Evolutionary conservation across 345 rosid genomes (phyloP), one percentile per base, ranked within the genome.

Genomic region (Salix udensis): DNA sequence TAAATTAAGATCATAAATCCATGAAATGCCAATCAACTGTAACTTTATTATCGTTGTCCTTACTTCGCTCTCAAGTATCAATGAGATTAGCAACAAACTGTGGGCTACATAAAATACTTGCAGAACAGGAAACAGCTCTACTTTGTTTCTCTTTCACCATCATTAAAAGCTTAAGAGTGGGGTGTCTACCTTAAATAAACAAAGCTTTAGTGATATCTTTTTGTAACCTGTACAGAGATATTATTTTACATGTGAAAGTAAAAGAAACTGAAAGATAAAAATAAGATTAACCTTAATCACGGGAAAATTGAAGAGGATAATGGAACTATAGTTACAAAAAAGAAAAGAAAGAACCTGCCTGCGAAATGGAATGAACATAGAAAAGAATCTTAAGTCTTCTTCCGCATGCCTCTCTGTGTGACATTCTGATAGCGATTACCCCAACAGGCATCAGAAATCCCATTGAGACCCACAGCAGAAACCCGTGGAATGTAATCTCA

Each of bases 401-500:
- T 78, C 87, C 88, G 77, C 84, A 79, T 83, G 86, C 89, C 67
- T 81, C 85, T 83, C 78, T 84, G 76, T 84, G 86, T 69, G 94
- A 88, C 92, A 90, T 84, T 83, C 97, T 88, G 77, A 91, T 84
- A 30, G 85, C 74, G 34, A 94, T 88, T 66, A 94, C 85, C 64
- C 95, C 98, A 65, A 89, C 64, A 70, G 98, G 98, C 89, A 87
- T 88, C 74, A 94, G 82, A 76, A 94, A 82, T 31, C 98, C 98
- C 84, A 92, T 85, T 68, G 98, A 94, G 75, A 77, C 89, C 98
- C 98, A 94, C 24, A 91, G 86, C 77, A 92, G 90, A 78, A 92
- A 83, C 13, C 95, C 98, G 78, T 94, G 98, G 48, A 91, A 76
- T 73, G 80, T 80, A 64, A 94, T 87, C 75, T 88, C 91, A 36